Base-by-base conservation (phyloP, 176 grass and related monocot species). In the Rhynchospora tenuis region DNA sequence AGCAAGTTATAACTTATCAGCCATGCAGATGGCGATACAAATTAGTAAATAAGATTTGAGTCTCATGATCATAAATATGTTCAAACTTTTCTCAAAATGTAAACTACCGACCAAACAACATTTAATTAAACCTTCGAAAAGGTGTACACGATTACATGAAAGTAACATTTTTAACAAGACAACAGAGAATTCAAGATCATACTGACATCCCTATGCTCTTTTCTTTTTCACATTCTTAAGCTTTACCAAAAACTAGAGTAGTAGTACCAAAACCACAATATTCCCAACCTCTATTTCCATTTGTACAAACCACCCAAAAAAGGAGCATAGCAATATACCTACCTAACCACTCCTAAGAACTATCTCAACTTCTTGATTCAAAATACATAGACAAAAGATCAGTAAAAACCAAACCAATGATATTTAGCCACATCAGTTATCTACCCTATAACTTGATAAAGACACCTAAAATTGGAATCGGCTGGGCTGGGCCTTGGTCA, bases 401-500 rank as follows among this genome's bases (percentile, higher is more conserved):
- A 27, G 57, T 27, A 31, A 4, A 23, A 42, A 57, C 54, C 22
- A 81, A 81, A 63, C 54, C 54, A 81, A 81, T 59, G 22, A 81
- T 81, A 63, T n/a, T 81, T 61, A 56, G 15, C 45, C 75, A 57
- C 17, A 81, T 45, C 59, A 61, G 78, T 13, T 26, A 45, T 81
- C 75, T 43, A 61, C 44, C 60, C 80, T 66, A 80, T 82, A 14
- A 8, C 59, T 80, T n/a, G 20, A 50, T 42, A 51, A 61, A 82
- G 24, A 68, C 7, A 29, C 16, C 87, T 94, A 94, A 60, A 95
- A 86, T 83, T 91, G 96, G 86, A 95, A 95, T 86, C 89, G 91
- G 79, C 93, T 92, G 0, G 96, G 96, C 0, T 82, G 89, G 29
- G 96, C 59, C 80, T 95, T 99, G 23, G 89, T 93, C 86, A 99